These are phyloP conservation scores for Fusarium dimerum DNA, from an alignment of 2,329 filamentous ascomycete species.

Conservation along the genomic window DNA sequence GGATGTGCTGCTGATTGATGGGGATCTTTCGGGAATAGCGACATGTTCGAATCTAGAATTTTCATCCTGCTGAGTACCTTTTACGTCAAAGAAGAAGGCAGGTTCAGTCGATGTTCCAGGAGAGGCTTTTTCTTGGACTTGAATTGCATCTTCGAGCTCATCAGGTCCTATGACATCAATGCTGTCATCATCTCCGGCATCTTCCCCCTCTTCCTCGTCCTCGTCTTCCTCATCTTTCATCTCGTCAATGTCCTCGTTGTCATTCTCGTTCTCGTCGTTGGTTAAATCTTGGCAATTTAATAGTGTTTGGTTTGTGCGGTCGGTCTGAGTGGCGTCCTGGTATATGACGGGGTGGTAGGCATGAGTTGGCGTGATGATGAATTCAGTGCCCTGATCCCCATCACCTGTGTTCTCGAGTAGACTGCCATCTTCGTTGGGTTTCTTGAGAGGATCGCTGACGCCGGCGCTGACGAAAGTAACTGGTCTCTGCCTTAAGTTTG, in stretches of 20 bases:
- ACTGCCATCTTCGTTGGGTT: too few relatives aligned
- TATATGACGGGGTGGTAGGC: too few relatives aligned
- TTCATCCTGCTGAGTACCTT: conserved; percentile 25
- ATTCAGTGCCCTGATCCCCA: too few relatives aligned
- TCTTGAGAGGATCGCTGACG: conserved; percentile 50
- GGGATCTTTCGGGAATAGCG: conserved; percentile 18
- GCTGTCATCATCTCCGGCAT: too few relatives aligned
- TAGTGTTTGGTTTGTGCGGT: too few relatives aligned
- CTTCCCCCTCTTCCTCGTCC: background rate
- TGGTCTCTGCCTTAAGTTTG: conserved; percentile 50
- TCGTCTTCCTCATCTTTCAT: background rate
- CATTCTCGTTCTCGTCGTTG: too few relatives aligned
- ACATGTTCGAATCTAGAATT: background rate
- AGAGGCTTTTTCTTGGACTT: conserved; percentile 5
- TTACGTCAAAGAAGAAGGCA: conserved; percentile 42
- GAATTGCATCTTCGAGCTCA: conserved; percentile 20
- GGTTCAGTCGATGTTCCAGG: conserved; percentile 3
- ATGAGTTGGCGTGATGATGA: too few relatives aligned
- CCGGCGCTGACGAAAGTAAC: conserved; percentile 57
- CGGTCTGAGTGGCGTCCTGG: too few relatives aligned
- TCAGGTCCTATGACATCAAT: conserved; percentile 23
- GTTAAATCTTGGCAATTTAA: too few relatives aligned
- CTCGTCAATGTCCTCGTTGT: too few relatives aligned
- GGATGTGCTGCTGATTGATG: conserved; percentile 42
- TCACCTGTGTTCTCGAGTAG: too few relatives aligned